These are phyloP conservation scores for Fagopyrum tataricum DNA, from an alignment of 148 eudicot genomes.

Conservation along the genomic window DNA sequence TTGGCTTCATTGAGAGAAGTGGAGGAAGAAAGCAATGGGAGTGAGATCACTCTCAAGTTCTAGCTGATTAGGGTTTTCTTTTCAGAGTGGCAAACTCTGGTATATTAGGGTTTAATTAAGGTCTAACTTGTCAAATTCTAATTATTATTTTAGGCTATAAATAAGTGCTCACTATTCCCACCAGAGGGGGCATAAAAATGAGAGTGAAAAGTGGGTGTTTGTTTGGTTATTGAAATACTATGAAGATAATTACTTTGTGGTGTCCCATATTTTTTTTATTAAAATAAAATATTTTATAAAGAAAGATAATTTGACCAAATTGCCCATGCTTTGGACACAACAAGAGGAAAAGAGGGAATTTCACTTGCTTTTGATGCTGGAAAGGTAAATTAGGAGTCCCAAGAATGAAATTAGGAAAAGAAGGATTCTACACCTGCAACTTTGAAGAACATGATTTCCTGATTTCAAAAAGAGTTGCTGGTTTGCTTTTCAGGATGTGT, in stretches of 20 bases:
- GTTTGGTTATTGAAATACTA: slow-evolving; percentile 35
- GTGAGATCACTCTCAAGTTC: slow-evolving; percentile 67
- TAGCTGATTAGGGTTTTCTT: slow-evolving; percentile 31
- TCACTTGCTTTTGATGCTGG: slow-evolving; percentile 22
- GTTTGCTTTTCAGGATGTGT: slow-evolving; percentile 3
- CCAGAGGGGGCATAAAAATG: slow-evolving; percentile 29
- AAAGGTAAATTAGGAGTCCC: slow-evolving; percentile 13
- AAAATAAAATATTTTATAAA: not conserved
- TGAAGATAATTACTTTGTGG: slow-evolving; percentile 1
- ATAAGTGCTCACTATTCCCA: not conserved
- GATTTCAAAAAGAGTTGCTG: slow-evolving; percentile 8
- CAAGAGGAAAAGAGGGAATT: not conserved
- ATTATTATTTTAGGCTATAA: slow-evolving; percentile 8
- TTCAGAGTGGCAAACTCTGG: not conserved
- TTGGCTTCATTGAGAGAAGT: slow-evolving; percentile 29
- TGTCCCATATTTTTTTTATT: not conserved
- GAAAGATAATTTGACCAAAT: slow-evolving; percentile 3
- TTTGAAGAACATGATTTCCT: slow-evolving; percentile 9
- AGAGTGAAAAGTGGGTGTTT: slow-evolving; percentile 31
- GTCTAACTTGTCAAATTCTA: slow-evolving; percentile 10
- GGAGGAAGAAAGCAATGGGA: slow-evolving; percentile 56
- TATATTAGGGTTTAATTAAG: slow-evolving; percentile 17
- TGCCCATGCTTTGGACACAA: slow-evolving; percentile 9
- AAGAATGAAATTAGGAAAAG: slow-evolving; percentile 10
- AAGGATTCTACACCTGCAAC: not conserved